Evolutionary conservation across 495 filamentous ascomycete genomes (phyloP), one percentile per base, ranked within the genome.

Genomic region (Talaromyces wortmannii): DNA sequence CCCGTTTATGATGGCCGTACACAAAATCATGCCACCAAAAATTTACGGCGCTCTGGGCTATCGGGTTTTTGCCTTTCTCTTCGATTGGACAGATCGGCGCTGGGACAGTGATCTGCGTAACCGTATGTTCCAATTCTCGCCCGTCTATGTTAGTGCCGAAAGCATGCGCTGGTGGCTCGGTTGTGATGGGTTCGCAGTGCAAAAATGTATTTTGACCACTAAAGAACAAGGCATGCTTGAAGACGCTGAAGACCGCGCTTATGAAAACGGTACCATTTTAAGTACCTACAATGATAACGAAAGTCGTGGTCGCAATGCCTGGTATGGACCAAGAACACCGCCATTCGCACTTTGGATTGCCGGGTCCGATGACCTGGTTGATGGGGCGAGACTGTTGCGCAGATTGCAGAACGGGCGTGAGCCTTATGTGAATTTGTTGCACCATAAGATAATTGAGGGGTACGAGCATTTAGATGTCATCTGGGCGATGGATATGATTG

Each of bases 131-230:
- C 88, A 91, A 62, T 97, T 95, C 58, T 83, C 89, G 3, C 92
- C 92, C 4, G 89, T 95, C 3, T 96, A 92, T 63, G 90, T 96
- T 29, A 89, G 84, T 55, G 83, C 89, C 6, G 92, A 97, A 73
- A 86, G 83, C 18, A 96, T 97, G 87, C 80, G 90, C 0, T 97
- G 92, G 94, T 97, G 92, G 92, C 77, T 97, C 1, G 94, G 94
- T 0, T 71, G 87, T 2, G 90, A 95, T 61, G 90, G 91, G 59
- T 97, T 97, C 65, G 90, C 94, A 0, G 87, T 78, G 57, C 91
- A 97, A 57, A 88, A 88, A 67, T 97, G 94, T 67, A 95, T 97
- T 50, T 77, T 97, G 8, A 78, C 88, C 5, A 92, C 91, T 3
- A 76, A 79, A 32, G 86, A 91, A 56, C 83, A 90, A 56, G 75